Conservation (phyloP, 202 grass and related monocot genomes). For the Carex arenaria region DNA sequence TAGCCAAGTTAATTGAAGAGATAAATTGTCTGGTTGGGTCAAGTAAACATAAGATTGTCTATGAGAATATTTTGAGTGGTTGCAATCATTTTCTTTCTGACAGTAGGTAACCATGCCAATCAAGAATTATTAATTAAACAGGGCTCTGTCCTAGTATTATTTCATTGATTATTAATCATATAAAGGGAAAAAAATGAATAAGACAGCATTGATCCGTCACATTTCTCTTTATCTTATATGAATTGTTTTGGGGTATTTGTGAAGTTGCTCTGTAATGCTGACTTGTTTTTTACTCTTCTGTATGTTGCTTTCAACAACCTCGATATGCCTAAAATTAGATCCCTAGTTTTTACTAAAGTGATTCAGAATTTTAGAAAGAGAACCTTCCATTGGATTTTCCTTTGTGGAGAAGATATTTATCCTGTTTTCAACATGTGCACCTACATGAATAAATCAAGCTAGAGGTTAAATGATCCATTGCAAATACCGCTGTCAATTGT, state of each 20-base stretch:
- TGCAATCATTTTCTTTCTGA: slow-evolving; percentile 53
- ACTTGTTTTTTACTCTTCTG: background rate
- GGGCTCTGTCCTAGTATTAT: background rate
- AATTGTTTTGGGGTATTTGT: background rate
- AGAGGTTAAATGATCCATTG: background rate
- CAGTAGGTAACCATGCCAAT: background rate
- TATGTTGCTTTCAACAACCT: background rate
- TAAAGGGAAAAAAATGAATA: background rate
- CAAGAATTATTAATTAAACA: background rate
- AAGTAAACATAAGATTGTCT: slow-evolving; percentile 26
- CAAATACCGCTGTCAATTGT: background rate
- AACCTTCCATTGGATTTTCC: background rate
- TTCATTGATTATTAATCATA: background rate
- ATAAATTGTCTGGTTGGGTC: slow-evolving; percentile 34
- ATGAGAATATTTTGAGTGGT: slow-evolving; percentile 54
- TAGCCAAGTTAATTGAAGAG: slow-evolving; percentile 39
- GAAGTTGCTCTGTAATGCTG: background rate
- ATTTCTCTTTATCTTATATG: background rate
- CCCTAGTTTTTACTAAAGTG: background rate
- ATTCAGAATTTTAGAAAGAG: background rate
- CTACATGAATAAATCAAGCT: background rate
- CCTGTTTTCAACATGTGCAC: background rate
- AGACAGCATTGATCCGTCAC: background rate
- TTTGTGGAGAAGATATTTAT: background rate
- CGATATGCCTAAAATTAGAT: background rate